Conservation (phyloP, 805 yeast species). For the Metschnikowia vanudenii region DNA sequence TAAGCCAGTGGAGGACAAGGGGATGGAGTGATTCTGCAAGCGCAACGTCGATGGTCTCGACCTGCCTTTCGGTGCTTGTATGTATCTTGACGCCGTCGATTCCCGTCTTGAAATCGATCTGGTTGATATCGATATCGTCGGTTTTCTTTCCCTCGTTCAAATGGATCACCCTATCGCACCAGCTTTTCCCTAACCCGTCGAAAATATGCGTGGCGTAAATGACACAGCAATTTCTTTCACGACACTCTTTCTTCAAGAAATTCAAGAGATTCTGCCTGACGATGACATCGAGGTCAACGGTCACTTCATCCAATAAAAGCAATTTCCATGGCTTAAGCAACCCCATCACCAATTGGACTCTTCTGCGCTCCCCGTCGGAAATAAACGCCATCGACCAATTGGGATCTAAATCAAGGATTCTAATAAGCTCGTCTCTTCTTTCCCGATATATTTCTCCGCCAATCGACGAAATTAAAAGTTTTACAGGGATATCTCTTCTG, state of each 20-base stretch:
- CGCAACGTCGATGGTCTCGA: conserved; percentile 33
- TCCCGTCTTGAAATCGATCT: conserved; percentile 31
- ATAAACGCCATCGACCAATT: conserved; percentile 90
- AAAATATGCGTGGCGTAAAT: conserved; percentile 95
- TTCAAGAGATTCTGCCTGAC: conserved; percentile 74
- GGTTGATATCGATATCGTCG: conserved; percentile 33
- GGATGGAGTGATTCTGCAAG: conserved; percentile 64
- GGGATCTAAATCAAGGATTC: conserved; percentile 80
- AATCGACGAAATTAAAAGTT: conserved; percentile 70
- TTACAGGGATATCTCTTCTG: conserved; percentile 86
- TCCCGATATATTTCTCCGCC: conserved; percentile 68
- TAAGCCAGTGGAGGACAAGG: conserved; percentile 66
- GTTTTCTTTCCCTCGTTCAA: conserved; percentile 61
- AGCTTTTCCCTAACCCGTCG: conserved; percentile 78
- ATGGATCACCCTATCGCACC: conserved; percentile 88
- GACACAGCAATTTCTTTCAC: conserved; percentile 65
- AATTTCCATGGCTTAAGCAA: conserved; percentile 86
- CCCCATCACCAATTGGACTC: conserved; percentile 95
- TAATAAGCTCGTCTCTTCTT: conserved; percentile 72
- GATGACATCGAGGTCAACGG: conserved; percentile 92
- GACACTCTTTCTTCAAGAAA: conserved; percentile 75
- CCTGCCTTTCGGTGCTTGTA: conserved; percentile 23
- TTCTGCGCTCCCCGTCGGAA: conserved; percentile 91
- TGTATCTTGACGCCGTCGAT: conserved; percentile 27
- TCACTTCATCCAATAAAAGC: conserved; percentile 89